Conservation (phyloP, 2,329 filamentous ascomycete species). For the Penicillium janthinellum region DNA sequence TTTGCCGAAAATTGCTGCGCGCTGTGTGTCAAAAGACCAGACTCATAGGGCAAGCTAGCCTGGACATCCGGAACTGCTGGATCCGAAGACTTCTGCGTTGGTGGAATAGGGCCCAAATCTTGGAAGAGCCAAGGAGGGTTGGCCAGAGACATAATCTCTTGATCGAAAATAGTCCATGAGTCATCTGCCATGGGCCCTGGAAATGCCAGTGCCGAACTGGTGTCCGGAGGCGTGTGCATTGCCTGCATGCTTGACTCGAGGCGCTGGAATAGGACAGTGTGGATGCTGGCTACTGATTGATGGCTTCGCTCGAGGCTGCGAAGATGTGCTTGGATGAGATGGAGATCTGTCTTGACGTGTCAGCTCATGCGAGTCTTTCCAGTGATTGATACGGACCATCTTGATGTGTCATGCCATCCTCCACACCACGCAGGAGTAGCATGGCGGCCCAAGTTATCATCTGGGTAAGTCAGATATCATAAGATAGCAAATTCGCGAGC, state of each 20-base stretch:
- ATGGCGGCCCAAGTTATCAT: constrained; percentile 36
- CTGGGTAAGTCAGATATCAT: constrained; percentile 12
- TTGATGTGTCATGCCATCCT: constrained; percentile 33
- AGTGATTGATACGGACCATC: constrained; percentile 22
- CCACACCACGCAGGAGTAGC: constrained; percentile 30
- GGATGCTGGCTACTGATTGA: constrained; percentile 28
- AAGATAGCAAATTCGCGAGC: neutral
- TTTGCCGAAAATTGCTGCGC: neutral
- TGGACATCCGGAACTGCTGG: neutral
- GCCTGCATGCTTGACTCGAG: constrained; percentile 32
- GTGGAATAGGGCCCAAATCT: constrained; percentile 11
- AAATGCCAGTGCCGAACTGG: constrained; percentile 23
- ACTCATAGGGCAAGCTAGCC: neutral
- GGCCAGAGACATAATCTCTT: constrained; percentile 33
- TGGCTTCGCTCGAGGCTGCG: constrained; percentile 26
- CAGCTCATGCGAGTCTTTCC: neutral
- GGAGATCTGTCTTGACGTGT: constrained; percentile 22
- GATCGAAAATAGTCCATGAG: constrained; percentile 36
- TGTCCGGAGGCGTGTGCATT: constrained; percentile 34
- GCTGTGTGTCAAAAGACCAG: neutral
- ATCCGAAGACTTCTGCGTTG: constrained; percentile 6
- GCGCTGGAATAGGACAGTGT: constrained; percentile 27
- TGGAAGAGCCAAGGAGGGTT: constrained; percentile 33
- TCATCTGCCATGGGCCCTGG: constrained; percentile 25
- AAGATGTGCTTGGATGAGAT: constrained; percentile 31